Conservation (phyloP, 306 rosid genomes). For the Cucumis sativus region DNA sequence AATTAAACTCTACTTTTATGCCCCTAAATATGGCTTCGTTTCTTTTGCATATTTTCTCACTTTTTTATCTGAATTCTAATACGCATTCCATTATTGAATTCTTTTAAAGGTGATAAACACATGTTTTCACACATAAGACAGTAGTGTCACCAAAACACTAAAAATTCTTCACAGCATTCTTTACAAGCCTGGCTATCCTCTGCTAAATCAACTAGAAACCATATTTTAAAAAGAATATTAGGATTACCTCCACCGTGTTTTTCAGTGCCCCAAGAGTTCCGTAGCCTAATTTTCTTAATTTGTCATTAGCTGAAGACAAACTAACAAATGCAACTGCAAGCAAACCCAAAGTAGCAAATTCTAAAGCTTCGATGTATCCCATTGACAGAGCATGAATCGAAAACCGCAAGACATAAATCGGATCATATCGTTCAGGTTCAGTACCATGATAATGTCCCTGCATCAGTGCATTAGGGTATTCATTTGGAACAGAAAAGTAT, state of each 20-base stretch:
- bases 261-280: constrained; percentile 44
- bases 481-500: background rate
- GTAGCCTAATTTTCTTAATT: constrained; percentile 65
- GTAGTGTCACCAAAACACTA: no score
- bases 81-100: background rate
- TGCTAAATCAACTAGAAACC: background rate
- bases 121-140: background rate
- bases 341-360: constrained; percentile 74
- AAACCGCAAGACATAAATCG: constrained; percentile 69
- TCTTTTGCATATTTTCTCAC: background rate
- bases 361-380: constrained; percentile 65
- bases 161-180: no score
- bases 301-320: constrained; percentile 60
- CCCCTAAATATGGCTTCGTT: background rate
- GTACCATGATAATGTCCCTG: constrained; percentile 28
- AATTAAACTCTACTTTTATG: background rate
- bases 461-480: background rate
- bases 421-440: constrained; percentile 52
- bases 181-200: no score
- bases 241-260: constrained; percentile 49
- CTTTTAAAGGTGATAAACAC: background rate
- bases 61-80: background rate
- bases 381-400: constrained; percentile 49
- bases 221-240: background rate
- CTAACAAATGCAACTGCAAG: constrained; percentile 76